Percentiles rank a stretch among this genome's conserved stretches.
Conservation (phyloP, 495 filamentous ascomycete species). For the Xylaria curta region DNA sequence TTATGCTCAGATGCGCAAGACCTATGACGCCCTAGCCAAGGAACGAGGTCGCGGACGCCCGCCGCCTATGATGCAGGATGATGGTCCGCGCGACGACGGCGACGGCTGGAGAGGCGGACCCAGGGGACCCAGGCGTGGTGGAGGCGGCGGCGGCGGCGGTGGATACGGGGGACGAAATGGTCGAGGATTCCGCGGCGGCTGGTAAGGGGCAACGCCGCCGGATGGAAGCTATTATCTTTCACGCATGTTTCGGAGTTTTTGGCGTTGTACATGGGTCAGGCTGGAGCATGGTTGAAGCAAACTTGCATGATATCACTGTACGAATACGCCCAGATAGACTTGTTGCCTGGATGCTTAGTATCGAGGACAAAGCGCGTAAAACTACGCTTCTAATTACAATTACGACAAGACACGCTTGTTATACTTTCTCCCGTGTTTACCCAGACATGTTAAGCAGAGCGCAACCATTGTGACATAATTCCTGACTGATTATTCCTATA, state of each 20-base stretch:
- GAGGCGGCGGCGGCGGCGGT: constrained; percentile 40
- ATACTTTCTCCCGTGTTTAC: not conserved
- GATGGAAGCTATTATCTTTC: not conserved
- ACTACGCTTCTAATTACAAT: constrained; percentile 26
- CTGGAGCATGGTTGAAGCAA: constrained; percentile 26
- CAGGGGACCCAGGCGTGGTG: constrained; percentile 51
- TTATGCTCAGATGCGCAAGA: constrained; percentile 96
- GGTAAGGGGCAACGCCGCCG: constrained; percentile 40
- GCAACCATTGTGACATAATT: not conserved
- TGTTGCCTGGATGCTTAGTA: constrained; percentile 3
- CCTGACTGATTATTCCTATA: not conserved
- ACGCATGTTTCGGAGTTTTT: constrained; percentile 34
- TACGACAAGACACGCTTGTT: constrained; percentile 18
- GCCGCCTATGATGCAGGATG: constrained; percentile 64
- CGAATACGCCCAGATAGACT: constrained; percentile 26
- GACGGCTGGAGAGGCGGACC: constrained; percentile 58
- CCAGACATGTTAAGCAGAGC: not conserved
- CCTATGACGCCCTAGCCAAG: constrained; percentile 81
- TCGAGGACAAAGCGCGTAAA: not conserved
- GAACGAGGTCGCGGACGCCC: constrained; percentile 75
- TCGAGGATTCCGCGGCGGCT: constrained; percentile 51
- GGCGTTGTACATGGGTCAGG: constrained; percentile 33
- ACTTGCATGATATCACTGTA: constrained; percentile 28
- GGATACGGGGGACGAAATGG: constrained; percentile 43
- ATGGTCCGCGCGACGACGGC: constrained; percentile 56